These are phyloP conservation scores for Saposhnikovia divaricata DNA, from an alignment of 129 eudicot species.

Conservation along the genomic window DNA sequence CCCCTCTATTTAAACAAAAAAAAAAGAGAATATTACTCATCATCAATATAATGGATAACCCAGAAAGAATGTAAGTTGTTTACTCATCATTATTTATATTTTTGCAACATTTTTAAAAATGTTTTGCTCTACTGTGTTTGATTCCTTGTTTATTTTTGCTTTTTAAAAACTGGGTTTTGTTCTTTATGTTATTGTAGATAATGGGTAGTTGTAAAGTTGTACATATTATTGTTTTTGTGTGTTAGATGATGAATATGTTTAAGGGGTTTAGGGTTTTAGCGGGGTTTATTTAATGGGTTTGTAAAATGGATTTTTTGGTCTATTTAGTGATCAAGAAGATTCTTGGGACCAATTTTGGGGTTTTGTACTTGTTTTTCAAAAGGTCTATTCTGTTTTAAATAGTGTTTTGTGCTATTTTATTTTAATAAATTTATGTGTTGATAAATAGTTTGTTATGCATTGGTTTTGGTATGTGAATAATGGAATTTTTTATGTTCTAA, in stretches of 20 bases:
- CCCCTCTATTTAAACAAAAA: neutral
- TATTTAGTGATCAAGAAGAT: neutral
- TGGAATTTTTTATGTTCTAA: neutral
- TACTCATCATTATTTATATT: neutral
- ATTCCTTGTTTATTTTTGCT: neutral
- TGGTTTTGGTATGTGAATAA: neutral
- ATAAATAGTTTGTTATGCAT: neutral
- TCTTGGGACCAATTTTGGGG: conserved; percentile 6
- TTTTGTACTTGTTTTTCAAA: neutral
- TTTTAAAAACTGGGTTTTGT: neutral
- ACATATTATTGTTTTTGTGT: neutral
- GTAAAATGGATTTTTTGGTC: neutral
- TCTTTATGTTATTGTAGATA: neutral
- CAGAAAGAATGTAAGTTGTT: conserved; percentile 1
- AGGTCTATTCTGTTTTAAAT: neutral
- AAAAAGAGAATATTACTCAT: neutral
- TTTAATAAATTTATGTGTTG: neutral
- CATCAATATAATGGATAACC: neutral
- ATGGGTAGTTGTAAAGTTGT: neutral
- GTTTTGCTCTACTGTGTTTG: neutral
- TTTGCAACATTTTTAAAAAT: neutral
- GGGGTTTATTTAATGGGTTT: neutral
- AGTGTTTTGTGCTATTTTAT: neutral
- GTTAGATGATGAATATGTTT: neutral
- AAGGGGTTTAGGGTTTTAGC: neutral